Conservation (phyloP, 441 rosid species). For the Manihot esculenta region DNA sequence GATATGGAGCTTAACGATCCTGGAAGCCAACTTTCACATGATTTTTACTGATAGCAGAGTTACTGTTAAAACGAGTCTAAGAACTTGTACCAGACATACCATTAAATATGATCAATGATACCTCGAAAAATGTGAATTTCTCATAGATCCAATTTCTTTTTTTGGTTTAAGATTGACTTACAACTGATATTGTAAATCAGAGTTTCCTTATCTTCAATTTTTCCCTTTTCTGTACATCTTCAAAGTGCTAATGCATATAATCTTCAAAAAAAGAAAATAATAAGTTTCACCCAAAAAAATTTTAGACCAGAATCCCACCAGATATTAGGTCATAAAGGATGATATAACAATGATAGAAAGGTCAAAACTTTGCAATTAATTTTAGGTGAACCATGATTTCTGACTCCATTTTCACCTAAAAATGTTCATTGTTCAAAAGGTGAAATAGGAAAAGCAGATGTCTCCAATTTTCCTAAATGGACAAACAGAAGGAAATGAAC, state of each 20-base stretch:
- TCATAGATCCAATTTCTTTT: not conserved
- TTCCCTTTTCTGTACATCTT: not conserved
- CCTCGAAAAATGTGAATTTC: constrained; percentile 2
- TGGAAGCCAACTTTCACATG: not conserved
- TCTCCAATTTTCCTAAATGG: too few relatives aligned
- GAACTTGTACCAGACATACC: not conserved
- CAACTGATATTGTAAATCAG: constrained; percentile 2
- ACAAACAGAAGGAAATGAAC: too few relatives aligned
- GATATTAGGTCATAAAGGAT: not conserved
- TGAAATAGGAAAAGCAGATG: not conserved
- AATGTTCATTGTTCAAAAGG: not conserved
- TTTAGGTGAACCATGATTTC: not conserved
- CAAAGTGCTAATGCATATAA: not conserved
- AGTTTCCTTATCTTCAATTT: not conserved
- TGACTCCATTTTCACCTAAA: not conserved
- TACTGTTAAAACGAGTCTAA: not conserved
- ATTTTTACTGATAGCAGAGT: not conserved
- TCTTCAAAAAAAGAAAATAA: constrained; percentile 5
- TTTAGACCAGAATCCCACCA: not conserved
- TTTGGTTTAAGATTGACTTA: constrained; percentile 1
- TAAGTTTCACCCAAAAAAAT: not conserved
- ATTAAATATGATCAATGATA: constrained; percentile 1
- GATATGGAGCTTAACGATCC: constrained; percentile 35
- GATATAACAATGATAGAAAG: too few relatives aligned
- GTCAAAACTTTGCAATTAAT: not conserved